Evolutionary conservation across 1,284 basidiomycete genomes (phyloP), one percentile per base, ranked within the genome.

Genomic region (Sporisorium reilianum): DNA sequence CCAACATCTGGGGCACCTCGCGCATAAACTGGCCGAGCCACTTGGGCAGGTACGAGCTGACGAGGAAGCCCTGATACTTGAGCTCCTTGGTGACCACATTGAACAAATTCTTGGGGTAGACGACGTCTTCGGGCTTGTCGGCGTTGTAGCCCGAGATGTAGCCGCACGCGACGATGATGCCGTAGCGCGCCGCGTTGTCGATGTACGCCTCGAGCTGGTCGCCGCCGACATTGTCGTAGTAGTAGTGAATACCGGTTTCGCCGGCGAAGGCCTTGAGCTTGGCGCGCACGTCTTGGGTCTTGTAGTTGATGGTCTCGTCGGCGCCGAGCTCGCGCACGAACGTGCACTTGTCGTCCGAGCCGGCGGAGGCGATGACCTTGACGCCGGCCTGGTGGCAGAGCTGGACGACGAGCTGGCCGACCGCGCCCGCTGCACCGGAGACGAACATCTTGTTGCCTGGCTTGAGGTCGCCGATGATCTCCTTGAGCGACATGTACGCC

Each of bases 301-400:
- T 97, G 87, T 97, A 97, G 85, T 97, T 92, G 82, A 97, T 86
- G 0, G 91, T 91, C 52, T 88, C 89, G 77, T 95, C 92, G 45
- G 92, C 91, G n/a, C 93, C 93, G 25, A 96, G 85, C 57, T 93
- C 91, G 83, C 90, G 88, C 23, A 97, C 89, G 89, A 92, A 94
- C 5, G 87, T 86, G 83, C 92, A 93, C 85, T 97, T 97, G 22
- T 93, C 92, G 10, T 88, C 82, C 0, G 90, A 89, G 11, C 92
- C 91, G 0, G 91, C 94, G 70, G 95, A 92, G 9, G 90, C 94
- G 71, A 94, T 90, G 46, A 97, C 94, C 71, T 89, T 91, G 82
- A 87, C 87, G 20, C 86, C 87, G 22, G 86, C 74, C 32, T 87
- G 79, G 42, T 81, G 81, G 61, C 77, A 79, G 16, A 85, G 88